These are phyloP conservation scores for Exophiala xenobiotica DNA, from an alignment of 2,329 filamentous ascomycete species.

Conservation along the genomic window DNA sequence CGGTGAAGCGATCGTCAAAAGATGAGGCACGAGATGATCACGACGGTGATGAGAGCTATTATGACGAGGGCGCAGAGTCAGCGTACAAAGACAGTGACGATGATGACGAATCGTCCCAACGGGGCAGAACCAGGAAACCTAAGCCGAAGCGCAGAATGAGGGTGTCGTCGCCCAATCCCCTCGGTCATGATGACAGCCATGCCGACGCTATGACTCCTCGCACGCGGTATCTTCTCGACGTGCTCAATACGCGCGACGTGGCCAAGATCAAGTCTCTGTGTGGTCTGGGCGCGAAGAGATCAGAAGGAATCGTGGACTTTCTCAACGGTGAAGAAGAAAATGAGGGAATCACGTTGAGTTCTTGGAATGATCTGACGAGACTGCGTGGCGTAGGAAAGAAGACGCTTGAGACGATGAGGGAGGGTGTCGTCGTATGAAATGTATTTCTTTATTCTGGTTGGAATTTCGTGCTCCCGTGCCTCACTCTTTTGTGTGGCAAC, in stretches of 20 bases:
- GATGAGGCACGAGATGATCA: too few species aligned
- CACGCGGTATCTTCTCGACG: conserved; percentile 44
- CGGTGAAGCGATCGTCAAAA: too few species aligned
- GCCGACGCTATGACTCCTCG: conserved; percentile 40
- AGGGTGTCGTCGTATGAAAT: conserved; percentile 39
- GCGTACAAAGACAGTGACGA: conserved; percentile 34
- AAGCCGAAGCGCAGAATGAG: conserved; percentile 25
- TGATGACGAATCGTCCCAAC: conserved; percentile 36
- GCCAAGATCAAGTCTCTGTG: conserved; percentile 47
- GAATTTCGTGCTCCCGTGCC: too few species aligned
- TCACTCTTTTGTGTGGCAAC: not conserved
- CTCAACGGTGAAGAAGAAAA: conserved; percentile 39
- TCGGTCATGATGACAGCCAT: conserved; percentile 16
- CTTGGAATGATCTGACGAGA: conserved; percentile 42
- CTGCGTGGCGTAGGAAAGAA: conserved; percentile 47
- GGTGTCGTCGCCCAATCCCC: conserved; percentile 27
- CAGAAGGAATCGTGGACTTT: conserved; percentile 49
- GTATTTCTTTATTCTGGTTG: not conserved
- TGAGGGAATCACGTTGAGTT: conserved; percentile 33
- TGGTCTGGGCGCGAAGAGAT: conserved; percentile 49
- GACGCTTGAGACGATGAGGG: conserved; percentile 49
- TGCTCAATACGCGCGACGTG: conserved; percentile 48
- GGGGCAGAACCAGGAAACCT: conserved; percentile 33
- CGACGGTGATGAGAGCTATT: conserved; percentile 28
- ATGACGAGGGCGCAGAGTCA: conserved; percentile 35